phyloP scores from a whole-genome alignment of 345 rosid genomes.

The Eucalyptus globulus region DNA sequence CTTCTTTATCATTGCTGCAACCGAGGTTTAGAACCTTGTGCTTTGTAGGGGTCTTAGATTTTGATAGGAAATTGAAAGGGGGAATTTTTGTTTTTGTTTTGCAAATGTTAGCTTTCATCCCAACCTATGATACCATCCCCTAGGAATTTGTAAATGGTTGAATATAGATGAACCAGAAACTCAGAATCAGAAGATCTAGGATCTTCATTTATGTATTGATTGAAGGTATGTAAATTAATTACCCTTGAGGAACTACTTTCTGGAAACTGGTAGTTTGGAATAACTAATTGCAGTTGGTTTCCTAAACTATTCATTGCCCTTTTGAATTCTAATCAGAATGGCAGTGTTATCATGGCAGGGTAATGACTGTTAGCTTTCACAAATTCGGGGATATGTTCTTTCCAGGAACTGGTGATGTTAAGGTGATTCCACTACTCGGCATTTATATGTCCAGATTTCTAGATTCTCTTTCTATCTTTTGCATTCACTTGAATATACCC shows the following conservation, averaged over 20 bases:
- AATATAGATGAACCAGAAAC: not conserved
- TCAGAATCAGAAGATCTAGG: not conserved
- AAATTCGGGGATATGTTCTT: slow-evolving; percentile 92
- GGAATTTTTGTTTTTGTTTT: not conserved
- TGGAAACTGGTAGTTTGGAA: not conserved
- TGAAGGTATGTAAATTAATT: not conserved
- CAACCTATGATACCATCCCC: not conserved
- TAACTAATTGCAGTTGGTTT: not conserved
- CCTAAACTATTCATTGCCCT: not conserved
- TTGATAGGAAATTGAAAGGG: not conserved
- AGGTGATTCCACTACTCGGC: slow-evolving; percentile 33
- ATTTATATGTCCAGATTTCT: not conserved
- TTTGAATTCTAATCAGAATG: not conserved
- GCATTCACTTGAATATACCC: not conserved
- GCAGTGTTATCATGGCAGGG: slow-evolving; percentile 40
- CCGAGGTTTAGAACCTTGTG: not conserved
- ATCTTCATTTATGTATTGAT: not conserved
- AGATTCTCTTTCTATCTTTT: not conserved
- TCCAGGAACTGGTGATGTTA: slow-evolving; percentile 98
- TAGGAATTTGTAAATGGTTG: not conserved
- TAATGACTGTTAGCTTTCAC: slow-evolving; percentile 99
- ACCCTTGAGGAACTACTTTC: not conserved
- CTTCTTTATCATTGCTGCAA: not conserved
- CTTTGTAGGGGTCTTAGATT: not conserved
- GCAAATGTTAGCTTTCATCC: not conserved